Evolutionary conservation across 306 rosid species (phyloP), one percentile per base, ranked within the genome.

Genomic region (Fragaria nilgerrensis): DNA sequence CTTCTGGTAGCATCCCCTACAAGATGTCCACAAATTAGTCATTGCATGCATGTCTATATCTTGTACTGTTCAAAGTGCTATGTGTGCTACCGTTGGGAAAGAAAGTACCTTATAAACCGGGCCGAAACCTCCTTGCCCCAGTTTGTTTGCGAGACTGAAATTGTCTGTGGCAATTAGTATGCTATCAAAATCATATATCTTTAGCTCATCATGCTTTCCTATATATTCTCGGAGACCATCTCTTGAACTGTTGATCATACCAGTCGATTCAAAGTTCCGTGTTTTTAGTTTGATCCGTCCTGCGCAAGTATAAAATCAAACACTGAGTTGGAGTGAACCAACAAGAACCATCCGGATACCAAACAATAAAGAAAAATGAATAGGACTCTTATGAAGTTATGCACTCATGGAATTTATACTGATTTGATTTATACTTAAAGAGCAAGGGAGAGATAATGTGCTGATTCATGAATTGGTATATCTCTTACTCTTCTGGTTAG

Each of bases 1-100:
- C 89, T 43, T 79, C 74, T 0, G 37, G 58, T 56, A 83, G 63
- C 68, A 72, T 77, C 29, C 87, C 87, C 89, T 86, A 66, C 36
- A 55, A 1, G 34, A 7, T 61, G 2, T 17, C 27, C 56, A 59
- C 68, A 58, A 5, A 9, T 34, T 14, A 10, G 1, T 34, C 4
- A 2, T 2, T 73, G 15, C 9, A 19, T 36, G 16, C 41, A 61
- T 10, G n/a, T 41, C 7, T 49, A 2, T 3, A 23, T 58, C 20
- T 41, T 17, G 53, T 59, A 61, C 36, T 2, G 14, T 3, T 10
- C 17, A 15, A 55, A n/a, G 23, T 53, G 20, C 10, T n/a, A n/a
- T n/a, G 0, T n/a, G 3, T n/a, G 23, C 29, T 9, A 55, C n/a
- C 14, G 13, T 55, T 55, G 62, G 10, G 65, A 58, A 23, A 58